Evolutionary conservation across 495 filamentous ascomycete genomes (phyloP).

Genomic region (Xylaria intraflava): DNA sequence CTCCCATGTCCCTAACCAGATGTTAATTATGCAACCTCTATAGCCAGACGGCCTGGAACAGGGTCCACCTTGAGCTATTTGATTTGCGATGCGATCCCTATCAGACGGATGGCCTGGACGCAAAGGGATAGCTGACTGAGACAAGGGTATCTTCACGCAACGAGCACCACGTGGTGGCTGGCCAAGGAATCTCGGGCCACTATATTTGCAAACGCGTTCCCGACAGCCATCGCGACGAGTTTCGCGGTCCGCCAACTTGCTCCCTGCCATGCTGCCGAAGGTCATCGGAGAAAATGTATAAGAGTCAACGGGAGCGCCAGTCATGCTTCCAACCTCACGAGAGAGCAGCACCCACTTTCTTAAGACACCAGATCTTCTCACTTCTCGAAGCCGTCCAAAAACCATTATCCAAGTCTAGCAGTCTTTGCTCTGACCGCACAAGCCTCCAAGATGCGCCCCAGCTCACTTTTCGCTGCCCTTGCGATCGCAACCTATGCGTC

Average conservation of each 20-base stretch:
- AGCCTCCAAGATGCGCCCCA: slow-evolving; percentile 6
- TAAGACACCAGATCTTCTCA: not conserved
- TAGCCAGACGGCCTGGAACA: not conserved
- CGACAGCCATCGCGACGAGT: not conserved
- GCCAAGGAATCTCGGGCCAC: not conserved
- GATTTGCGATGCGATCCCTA: not conserved
- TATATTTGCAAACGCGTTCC: not conserved
- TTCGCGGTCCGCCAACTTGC: not conserved
- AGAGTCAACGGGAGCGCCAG: not conserved
- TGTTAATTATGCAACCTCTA: not conserved
- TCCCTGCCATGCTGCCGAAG: not conserved
- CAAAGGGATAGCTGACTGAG: not conserved
- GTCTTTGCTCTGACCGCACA: not conserved
- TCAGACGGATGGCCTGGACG: not conserved
- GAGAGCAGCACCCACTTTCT: not conserved
- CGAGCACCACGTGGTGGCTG: not conserved
- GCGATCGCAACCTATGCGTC: not conserved
- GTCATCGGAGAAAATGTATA: not conserved
- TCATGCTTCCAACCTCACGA: not conserved
- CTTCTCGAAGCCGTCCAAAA: not conserved
- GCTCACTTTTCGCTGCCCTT: not conserved
- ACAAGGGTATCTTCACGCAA: not conserved
- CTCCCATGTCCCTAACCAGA: no score
- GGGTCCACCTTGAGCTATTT: not conserved
- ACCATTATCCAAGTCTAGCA: not conserved